Percentiles rank a stretch among this genome's conserved stretches.
Conservation (phyloP, 495 filamentous ascomycete genomes). For the Tirmania nivea region DNA sequence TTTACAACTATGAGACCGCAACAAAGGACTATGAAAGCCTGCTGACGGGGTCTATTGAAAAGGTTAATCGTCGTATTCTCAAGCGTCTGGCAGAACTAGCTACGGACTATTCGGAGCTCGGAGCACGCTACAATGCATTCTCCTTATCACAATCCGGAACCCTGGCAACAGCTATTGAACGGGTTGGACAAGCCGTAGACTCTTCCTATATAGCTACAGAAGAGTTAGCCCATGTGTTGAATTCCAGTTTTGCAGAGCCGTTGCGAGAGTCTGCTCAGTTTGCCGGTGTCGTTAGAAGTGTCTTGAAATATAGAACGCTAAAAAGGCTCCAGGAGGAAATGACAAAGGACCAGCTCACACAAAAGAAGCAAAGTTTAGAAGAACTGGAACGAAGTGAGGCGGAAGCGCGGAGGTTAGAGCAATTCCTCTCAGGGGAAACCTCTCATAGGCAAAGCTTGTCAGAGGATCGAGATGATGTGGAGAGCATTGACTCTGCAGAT, state of each 20-base stretch:
- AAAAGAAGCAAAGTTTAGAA: conserved; percentile 59
- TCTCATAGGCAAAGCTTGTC: conserved; percentile 12
- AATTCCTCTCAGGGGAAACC: conserved; percentile 41
- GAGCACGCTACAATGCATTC: conserved; percentile 90
- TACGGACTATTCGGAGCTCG: conserved; percentile 78
- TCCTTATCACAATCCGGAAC: conserved; percentile 75
- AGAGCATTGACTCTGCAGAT: conserved; percentile 65
- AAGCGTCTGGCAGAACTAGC: conserved; percentile 60
- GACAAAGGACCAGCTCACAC: conserved; percentile 71
- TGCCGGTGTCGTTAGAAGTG: conserved; percentile 73
- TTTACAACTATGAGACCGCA: conserved; percentile 68
- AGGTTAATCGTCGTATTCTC: conserved; percentile 75
- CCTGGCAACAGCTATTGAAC: conserved; percentile 82
- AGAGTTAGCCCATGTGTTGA: conserved; percentile 61
- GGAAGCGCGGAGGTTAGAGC: conserved; percentile 78
- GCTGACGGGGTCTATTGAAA: conserved; percentile 80
- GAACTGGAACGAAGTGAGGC: conserved; percentile 71
- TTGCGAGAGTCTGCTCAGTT: conserved; percentile 96
- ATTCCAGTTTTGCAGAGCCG: conserved; percentile 82
- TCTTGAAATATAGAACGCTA: conserved; percentile 67
- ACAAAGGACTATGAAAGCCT: conserved; percentile 73
- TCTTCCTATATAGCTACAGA: conserved; percentile 90
- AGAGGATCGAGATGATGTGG: conserved; percentile 38
- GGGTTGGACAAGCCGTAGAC: conserved; percentile 82
- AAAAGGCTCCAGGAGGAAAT: conserved; percentile 95